These are phyloP conservation scores for Cephalotrichum gorgonifer DNA, from an alignment of 2,329 filamentous ascomycete genomes.

Conservation along the genomic window DNA sequence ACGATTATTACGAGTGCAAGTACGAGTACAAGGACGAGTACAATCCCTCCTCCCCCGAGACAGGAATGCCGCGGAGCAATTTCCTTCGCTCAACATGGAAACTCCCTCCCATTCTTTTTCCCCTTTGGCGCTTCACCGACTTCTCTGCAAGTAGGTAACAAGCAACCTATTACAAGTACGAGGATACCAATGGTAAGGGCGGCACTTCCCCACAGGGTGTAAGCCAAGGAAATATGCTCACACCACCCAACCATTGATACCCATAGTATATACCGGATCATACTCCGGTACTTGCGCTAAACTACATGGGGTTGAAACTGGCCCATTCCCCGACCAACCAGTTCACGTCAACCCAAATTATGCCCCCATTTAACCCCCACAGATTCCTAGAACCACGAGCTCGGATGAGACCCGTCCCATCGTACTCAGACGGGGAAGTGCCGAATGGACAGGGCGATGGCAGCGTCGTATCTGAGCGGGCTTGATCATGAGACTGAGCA, in stretches of 20 bases:
- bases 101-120: neutral
- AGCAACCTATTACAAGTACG: neutral
- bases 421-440: conserved; percentile 2
- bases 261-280: neutral
- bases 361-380: neutral
- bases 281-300: neutral
- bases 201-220: neutral
- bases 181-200: neutral
- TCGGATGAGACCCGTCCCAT: neutral
- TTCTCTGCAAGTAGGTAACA: no score
- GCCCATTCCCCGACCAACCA: neutral
- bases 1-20: no score
- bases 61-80: neutral
- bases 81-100: neutral
- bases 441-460: conserved; percentile 2
- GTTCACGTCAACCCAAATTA: neutral
- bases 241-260: neutral
- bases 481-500: no score
- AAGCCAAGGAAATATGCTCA: neutral
- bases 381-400: conserved; percentile 3
- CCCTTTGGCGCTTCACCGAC: neutral
- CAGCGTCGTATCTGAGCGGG: neutral
- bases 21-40: no score
- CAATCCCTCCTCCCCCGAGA: neutral
- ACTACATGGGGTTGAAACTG: neutral